Percentiles rank a stretch among this genome's conserved stretches.
Conservation (phyloP, 768 basidiomycete species). For the Leccinum olivaceopallidum region DNA sequence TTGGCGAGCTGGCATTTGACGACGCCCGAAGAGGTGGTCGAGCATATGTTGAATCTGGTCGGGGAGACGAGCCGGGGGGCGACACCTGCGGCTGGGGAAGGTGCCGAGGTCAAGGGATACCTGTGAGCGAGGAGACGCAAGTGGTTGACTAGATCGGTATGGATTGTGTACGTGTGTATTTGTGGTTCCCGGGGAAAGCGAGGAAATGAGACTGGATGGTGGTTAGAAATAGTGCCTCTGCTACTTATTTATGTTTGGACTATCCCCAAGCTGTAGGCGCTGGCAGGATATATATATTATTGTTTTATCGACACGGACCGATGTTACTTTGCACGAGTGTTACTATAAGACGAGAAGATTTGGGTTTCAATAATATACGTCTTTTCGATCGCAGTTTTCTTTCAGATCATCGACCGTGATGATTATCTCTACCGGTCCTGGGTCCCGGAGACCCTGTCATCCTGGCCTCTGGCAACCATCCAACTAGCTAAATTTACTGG, state of each 20-base stretch:
- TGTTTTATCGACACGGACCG: neutral
- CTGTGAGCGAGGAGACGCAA: constrained; percentile 9
- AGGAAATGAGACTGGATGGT: neutral
- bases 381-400: neutral
- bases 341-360: neutral
- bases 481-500: neutral
- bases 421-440: too few species aligned
- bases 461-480: neutral
- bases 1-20: constrained; percentile 92
- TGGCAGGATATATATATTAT: neutral
- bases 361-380: neutral
- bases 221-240: too few species aligned
- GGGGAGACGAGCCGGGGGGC: constrained; percentile 29
- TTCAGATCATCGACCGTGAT: neutral
- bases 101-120: constrained; percentile 20
- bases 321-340: neutral
- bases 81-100: neutral
- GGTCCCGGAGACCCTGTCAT: too few species aligned
- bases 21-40: constrained; percentile 82
- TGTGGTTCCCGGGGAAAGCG: neutral
- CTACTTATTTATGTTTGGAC: neutral
- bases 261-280: neutral
- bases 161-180: neutral
- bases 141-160: neutral
- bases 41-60: constrained; percentile 69